A percentile compares a stretch with the other conserved stretches of the same genome.
Conservation (phyloP, 2,329 filamentous ascomycete species). For the Fusarium neocosmosporiellum region DNA sequence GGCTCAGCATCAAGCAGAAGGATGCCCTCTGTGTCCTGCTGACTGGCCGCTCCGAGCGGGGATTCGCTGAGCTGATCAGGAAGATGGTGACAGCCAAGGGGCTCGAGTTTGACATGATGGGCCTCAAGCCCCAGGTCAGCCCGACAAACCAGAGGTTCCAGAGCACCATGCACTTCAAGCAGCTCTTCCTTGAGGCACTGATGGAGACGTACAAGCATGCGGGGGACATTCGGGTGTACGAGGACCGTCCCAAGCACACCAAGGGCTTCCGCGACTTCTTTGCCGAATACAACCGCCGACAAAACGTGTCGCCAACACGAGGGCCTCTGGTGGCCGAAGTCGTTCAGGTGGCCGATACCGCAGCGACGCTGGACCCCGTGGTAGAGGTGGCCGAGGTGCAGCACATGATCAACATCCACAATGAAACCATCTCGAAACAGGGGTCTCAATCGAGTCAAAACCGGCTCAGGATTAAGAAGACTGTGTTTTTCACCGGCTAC, state of each 20-base stretch:
- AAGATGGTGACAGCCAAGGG: slow-evolving; percentile 82
- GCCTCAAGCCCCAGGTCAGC: slow-evolving; percentile 85
- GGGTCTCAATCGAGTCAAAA: slow-evolving; percentile 51
- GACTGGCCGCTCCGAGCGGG: slow-evolving; percentile 83
- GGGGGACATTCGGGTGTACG: slow-evolving; percentile 82
- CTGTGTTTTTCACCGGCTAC: slow-evolving; percentile 92
- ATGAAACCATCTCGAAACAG: slow-evolving; percentile 59
- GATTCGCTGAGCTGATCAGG: slow-evolving; percentile 82
- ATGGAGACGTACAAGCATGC: slow-evolving; percentile 88
- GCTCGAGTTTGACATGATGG: slow-evolving; percentile 88
- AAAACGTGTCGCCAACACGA: slow-evolving; percentile 63
- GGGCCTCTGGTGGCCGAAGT: slow-evolving; percentile 81
- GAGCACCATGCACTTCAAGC: slow-evolving; percentile 93
- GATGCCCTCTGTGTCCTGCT: slow-evolving; percentile 87
- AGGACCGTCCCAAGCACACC: slow-evolving; percentile 75
- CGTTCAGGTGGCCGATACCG: slow-evolving; percentile 83
- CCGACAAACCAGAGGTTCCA: slow-evolving; percentile 82
- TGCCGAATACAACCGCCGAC: slow-evolving; percentile 75
- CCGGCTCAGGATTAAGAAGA: slow-evolving; percentile 81
- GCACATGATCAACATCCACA: slow-evolving; percentile 90
- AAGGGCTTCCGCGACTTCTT: slow-evolving; percentile 90
- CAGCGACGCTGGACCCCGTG: slow-evolving; percentile 79
- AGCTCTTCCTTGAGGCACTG: slow-evolving; percentile 81
- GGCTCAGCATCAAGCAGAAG: slow-evolving; percentile 83
- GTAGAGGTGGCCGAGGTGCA: slow-evolving; percentile 87